phyloP scores from a whole-genome alignment of 139 green algal species.

The Micractinium conductrix region DNA sequence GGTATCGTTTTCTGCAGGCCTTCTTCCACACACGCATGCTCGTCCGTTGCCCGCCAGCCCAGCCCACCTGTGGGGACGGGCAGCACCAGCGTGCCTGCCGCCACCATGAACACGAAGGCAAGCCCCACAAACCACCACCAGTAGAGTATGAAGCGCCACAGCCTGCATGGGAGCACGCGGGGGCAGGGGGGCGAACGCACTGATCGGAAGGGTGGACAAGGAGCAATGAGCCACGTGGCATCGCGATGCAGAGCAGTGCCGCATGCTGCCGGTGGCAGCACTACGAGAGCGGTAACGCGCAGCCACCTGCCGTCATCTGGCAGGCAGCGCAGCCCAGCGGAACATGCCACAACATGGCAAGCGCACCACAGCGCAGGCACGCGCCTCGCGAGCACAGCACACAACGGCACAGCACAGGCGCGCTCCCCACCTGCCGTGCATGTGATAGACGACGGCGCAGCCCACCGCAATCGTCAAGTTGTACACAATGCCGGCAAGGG shows the following conservation, averaged over 20 bases:
- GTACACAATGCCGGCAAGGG: slow-evolving; percentile 1
- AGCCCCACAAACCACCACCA: slow-evolving; percentile 32
- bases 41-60: background rate
- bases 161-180: too few relatives aligned
- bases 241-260: background rate
- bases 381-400: too few relatives aligned
- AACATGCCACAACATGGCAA: too few relatives aligned
- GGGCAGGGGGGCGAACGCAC: too few relatives aligned
- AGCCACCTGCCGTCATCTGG: too few relatives aligned
- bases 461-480: slow-evolving; percentile 12
- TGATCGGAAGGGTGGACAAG: background rate
- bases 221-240: background rate
- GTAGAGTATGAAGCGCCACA: slow-evolving; percentile 21
- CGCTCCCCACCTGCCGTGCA: background rate
- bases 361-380: background rate
- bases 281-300: background rate
- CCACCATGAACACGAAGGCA: background rate
- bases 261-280: background rate
- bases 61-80: background rate
- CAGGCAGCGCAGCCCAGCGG: too few relatives aligned
- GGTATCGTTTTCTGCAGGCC: too few relatives aligned
- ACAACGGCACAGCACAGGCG: too few relatives aligned
- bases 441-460: background rate
- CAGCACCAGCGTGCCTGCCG: slow-evolving; percentile 1
- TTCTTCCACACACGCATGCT: background rate